A percentile compares a stretch with the other conserved stretches of the same genome.
These are phyloP conservation scores for Sporothrix humicola DNA, from an alignment of 2,329 filamentous ascomycete genomes.

Conservation along the genomic window DNA sequence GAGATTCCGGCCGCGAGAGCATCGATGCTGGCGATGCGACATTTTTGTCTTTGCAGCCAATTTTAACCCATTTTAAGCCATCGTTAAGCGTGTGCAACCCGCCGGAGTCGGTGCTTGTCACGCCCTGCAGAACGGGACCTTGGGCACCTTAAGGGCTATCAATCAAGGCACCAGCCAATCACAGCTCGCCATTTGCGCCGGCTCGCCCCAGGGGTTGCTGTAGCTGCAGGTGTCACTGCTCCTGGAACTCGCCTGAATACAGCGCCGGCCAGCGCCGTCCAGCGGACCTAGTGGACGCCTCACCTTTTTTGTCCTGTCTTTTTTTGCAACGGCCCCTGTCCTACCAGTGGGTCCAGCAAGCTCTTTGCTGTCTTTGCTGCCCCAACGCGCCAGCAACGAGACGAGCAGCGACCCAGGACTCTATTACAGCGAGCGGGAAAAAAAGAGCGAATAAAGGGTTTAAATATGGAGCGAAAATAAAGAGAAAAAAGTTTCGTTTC, in stretches of 20 bases:
- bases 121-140: slow-evolving; percentile 10
- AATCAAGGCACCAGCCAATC: slow-evolving; percentile 19
- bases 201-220: slow-evolving; percentile 26
- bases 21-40: slow-evolving; percentile 18
- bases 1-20: background rate
- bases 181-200: slow-evolving; percentile 2
- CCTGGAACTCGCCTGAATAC: background rate
- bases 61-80: slow-evolving; percentile 17
- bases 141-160: slow-evolving; percentile 13
- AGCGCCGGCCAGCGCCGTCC: slow-evolving; percentile 12
- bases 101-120: slow-evolving; percentile 29
- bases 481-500: slow-evolving; percentile 30
- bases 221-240: slow-evolving; percentile 13
- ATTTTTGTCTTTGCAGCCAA: slow-evolving; percentile 15
- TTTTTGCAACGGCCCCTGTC: slow-evolving; percentile 17
- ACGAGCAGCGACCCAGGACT: slow-evolving; percentile 28
- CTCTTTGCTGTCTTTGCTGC: slow-evolving; percentile 24
- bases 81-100: slow-evolving; percentile 25
- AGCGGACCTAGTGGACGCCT: slow-evolving; percentile 2
- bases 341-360: slow-evolving; percentile 24
- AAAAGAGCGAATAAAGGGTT: slow-evolving; percentile 25
- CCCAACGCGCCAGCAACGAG: slow-evolving; percentile 1
- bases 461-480: slow-evolving; percentile 28
- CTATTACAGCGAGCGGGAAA: slow-evolving; percentile 31
- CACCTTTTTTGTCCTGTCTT: background rate